A percentile compares a stretch with the other conserved stretches of the same genome.
Evolutionary conservation across 345 rosid species (phyloP).

Genomic region (Anacardium occidentale): DNA sequence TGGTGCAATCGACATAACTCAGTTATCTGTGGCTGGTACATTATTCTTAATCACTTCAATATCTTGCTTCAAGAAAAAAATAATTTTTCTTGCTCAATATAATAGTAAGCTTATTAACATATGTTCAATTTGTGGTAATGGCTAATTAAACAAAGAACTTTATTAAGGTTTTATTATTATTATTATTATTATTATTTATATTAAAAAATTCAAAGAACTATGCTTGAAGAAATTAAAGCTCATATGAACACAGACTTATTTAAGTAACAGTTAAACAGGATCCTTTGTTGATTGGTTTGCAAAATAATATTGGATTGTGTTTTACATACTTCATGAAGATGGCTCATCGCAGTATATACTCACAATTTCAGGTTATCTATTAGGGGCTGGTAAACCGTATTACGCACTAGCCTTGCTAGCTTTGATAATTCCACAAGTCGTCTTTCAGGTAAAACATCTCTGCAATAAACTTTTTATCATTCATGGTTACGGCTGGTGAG

Average conservation of each 20-base stretch:
- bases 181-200: no score
- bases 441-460: constrained; percentile 69
- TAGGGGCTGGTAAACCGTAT: constrained; percentile 91
- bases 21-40: constrained; percentile 88
- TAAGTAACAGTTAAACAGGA: background rate
- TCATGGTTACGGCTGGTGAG: no score
- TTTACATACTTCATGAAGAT: no score
- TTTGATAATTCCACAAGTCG: constrained; percentile 71
- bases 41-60: background rate
- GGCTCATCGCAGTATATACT: background rate
- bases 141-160: no score
- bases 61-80: background rate
- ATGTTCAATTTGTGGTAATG: background rate
- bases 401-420: constrained; percentile 82
- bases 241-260: background rate
- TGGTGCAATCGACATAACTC: constrained; percentile 95
- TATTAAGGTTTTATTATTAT: no score
- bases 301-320: background rate
- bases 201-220: no score
- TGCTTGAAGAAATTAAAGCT: background rate
- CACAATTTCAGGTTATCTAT: constrained; percentile 67
- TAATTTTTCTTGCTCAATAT: background rate
- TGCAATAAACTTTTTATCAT: no score
- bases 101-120: background rate
- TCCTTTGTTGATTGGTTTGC: background rate